Base-by-base conservation (phyloP, 2,329 filamentous ascomycete species). In the Trichoderma asperellum region DNA sequence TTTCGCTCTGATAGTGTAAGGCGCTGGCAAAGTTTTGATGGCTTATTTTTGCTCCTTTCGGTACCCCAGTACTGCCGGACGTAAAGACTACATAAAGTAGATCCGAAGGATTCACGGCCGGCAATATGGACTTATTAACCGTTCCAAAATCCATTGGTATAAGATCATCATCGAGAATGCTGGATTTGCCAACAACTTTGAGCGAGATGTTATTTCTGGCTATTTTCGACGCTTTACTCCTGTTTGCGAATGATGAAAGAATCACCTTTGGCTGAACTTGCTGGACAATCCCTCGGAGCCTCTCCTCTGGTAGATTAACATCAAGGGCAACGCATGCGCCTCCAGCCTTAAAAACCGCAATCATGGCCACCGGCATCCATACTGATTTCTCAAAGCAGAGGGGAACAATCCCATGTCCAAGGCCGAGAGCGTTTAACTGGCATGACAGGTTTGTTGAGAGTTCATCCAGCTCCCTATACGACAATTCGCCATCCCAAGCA, bases 371-470 rank as follows among this genome's bases (percentile, higher is more conserved):
- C 4, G 37, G 29, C 35, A 24, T 60, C 57, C 57, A 60, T 24
- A 60, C 37, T 10, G 57, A 37, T 12, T 60, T 60, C 34, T 60
- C 57, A 24, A 43, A 60, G 57, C 57, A 60, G 21, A 60, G 35
- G 4, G 57, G 57, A 32, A 60, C 57, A 27, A 60, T 60, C 21
- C 47, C 47, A 10, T 49, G 47, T 2, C 21, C n/a, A 21, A 49
- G 47, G 18, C n/a, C 16, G 21, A 49, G 10, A n/a, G n/a, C n/a
- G 47, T 12, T 49, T 21, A 49, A 21, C 21, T 49, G 47, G 47
- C 47, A 49, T 12, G 47, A 14, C n/a, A 49, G 21, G 11, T 5
- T 4, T 11, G 47, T 49, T 24, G 47, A 49, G 47, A 49, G 47
- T 8, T 49, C 47, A 5, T 49, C 47, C n/a, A 49, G 4, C 47